Evolutionary conservation across 2,329 filamentous ascomycete genomes (phyloP).

Genomic region (Colletotrichum euphorbiae): DNA sequence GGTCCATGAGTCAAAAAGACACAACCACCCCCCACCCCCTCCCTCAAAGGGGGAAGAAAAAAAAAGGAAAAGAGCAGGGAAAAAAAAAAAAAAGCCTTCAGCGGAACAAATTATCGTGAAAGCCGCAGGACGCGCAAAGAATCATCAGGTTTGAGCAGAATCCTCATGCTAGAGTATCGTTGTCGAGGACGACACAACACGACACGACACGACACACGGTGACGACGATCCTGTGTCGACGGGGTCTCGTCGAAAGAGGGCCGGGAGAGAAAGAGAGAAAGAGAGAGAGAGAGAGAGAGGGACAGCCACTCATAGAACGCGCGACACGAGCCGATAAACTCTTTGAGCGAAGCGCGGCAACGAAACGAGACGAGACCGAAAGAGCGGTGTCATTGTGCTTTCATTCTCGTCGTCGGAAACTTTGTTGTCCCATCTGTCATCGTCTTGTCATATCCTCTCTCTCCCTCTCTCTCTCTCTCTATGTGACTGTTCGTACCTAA

Average conservation of each 20-base stretch:
- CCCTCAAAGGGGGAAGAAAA: too few species aligned
- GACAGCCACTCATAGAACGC: too few species aligned
- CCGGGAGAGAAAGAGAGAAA: too few species aligned
- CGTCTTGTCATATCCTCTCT: neutral
- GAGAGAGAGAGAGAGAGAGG: too few species aligned
- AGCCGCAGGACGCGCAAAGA: slow-evolving; percentile 31
- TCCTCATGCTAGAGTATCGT: neutral
- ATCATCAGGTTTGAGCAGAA: neutral
- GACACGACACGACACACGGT: too few species aligned
- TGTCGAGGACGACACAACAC: too few species aligned
- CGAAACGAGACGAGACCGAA: neutral
- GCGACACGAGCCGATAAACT: neutral
- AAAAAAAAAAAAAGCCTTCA: neutral
- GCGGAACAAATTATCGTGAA: slow-evolving; percentile 10
- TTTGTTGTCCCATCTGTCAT: neutral
- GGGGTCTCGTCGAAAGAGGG: too few species aligned
- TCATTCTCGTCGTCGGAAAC: slow-evolving; percentile 14
- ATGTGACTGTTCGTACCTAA: too few species aligned
- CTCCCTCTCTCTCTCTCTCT: too few species aligned
- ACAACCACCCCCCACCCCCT: too few species aligned
- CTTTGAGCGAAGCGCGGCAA: slow-evolving; percentile 16
- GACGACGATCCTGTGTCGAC: too few species aligned
- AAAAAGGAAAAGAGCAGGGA: neutral
- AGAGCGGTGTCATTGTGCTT: slow-evolving; percentile 26
- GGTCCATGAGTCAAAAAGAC: neutral